Evolutionary conservation across 345 rosid species (phyloP).

Genomic region (Capsella bursapastoris): DNA sequence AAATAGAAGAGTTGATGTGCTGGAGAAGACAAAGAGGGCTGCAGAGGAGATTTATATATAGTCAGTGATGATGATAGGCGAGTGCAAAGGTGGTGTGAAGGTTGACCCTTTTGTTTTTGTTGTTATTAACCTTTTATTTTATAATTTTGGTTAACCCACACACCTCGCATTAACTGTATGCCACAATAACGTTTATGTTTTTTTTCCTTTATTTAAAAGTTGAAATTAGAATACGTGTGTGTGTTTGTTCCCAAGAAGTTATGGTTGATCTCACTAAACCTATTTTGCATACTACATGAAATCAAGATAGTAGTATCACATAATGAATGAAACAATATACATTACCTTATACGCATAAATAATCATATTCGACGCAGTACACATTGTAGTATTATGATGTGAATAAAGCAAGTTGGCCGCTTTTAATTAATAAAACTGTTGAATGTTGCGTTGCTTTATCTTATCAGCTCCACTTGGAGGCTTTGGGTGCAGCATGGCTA

Average conservation of each 20-base stretch:
- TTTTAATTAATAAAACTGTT: neutral
- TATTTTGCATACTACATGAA: slow-evolving; percentile 3
- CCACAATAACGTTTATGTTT: slow-evolving; percentile 22
- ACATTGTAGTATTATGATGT: neutral
- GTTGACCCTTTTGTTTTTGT: slow-evolving; percentile 34
- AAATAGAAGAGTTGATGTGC: slow-evolving; percentile 25
- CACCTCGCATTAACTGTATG: slow-evolving; percentile 42
- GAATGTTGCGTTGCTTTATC: neutral
- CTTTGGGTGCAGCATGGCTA: neutral
- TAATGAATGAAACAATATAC: slow-evolving; percentile 6
- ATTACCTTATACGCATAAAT: neutral
- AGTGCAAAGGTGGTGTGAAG: slow-evolving; percentile 45
- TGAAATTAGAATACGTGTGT: neutral
- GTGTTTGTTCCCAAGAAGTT: slow-evolving; percentile 38
- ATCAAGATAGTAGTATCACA: neutral
- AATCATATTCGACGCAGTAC: too few species aligned
- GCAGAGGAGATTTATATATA: slow-evolving; percentile 36
- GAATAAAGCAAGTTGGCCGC: neutral
- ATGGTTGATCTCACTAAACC: slow-evolving; percentile 29
- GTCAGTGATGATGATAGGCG: slow-evolving; percentile 34
- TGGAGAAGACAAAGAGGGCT: slow-evolving; percentile 31
- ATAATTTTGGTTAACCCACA: slow-evolving; percentile 35
- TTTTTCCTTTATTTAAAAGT: neutral
- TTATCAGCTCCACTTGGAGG: neutral
- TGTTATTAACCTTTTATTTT: neutral